Conservation (phyloP, 2,329 filamentous ascomycete species). For the Polychaeton citri region DNA sequence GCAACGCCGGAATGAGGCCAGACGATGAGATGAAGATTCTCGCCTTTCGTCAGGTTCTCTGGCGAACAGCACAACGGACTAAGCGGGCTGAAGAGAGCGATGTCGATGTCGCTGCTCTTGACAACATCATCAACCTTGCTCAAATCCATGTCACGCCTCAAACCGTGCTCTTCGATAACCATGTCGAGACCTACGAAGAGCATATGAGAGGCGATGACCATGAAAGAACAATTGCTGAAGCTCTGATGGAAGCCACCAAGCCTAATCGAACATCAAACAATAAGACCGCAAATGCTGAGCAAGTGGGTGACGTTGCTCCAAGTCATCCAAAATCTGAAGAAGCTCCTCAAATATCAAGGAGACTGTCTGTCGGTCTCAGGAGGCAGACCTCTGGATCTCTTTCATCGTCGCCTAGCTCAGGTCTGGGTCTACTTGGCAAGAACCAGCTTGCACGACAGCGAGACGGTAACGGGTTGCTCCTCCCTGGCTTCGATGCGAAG, state of each 20-base stretch:
- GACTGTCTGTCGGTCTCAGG: conserved; percentile 2
- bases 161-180: conserved; percentile 85
- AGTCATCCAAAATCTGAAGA: background rate
- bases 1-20: conserved; percentile 64
- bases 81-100: conserved; percentile 31
- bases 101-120: conserved; percentile 30
- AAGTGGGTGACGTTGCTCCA: background rate
- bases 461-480: conserved; percentile 43
- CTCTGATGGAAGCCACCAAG: conserved; percentile 60
- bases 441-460: conserved; percentile 25
- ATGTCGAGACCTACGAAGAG: conserved; percentile 38
- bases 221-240: conserved; percentile 64
- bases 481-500: conserved; percentile 38
- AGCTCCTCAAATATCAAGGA: background rate
- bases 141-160: conserved; percentile 67
- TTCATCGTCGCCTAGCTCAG: conserved; percentile 22
- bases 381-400: conserved; percentile 16
- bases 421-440: conserved; percentile 16
- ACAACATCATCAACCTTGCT: conserved; percentile 60
- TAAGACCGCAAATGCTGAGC: background rate
- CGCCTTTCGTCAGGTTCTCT: conserved; percentile 78
- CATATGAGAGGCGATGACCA: conserved; percentile 20
- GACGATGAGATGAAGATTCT: conserved; percentile 89
- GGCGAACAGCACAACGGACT: conserved; percentile 65
- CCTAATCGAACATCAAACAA: conserved; percentile 2